These are phyloP conservation scores for Gliomastix tumulicola DNA, from an alignment of 2,329 filamentous ascomycete species.

Conservation along the genomic window DNA sequence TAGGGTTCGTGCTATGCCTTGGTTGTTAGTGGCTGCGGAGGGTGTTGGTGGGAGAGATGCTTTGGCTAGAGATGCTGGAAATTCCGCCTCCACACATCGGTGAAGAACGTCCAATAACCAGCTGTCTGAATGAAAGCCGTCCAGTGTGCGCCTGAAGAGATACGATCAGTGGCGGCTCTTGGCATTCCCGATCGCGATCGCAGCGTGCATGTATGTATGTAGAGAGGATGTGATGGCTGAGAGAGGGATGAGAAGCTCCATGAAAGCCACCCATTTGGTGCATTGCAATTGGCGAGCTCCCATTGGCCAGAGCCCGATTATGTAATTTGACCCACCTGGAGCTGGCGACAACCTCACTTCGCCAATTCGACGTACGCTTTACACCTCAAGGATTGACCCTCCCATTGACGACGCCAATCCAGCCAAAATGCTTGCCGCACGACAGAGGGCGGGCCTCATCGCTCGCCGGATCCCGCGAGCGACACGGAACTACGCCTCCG, in stretches of 20 bases:
- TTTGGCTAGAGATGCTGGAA: too few species aligned
- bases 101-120: too few species aligned
- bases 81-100: too few species aligned
- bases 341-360: constrained; percentile 1
- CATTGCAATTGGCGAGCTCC: background rate
- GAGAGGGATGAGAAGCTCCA: background rate
- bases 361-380: too few species aligned
- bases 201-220: background rate
- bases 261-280: too few species aligned
- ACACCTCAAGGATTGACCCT: background rate
- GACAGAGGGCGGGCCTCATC: constrained; percentile 33
- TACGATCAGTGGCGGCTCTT: too few species aligned
- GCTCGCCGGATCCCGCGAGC: constrained; percentile 27
- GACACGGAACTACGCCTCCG: constrained; percentile 47
- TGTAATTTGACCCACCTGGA: background rate
- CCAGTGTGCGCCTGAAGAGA: too few species aligned
- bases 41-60: too few species aligned
- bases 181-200: too few species aligned
- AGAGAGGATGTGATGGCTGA: background rate
- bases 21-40: too few species aligned
- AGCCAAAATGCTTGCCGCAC: constrained; percentile 32
- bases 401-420: constrained; percentile 20
- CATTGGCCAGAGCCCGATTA: background rate
- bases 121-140: too few species aligned
- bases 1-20: too few species aligned